These are phyloP conservation scores for Suillus lakei DNA, from an alignment of 768 basidiomycete genomes.

Conservation along the genomic window DNA sequence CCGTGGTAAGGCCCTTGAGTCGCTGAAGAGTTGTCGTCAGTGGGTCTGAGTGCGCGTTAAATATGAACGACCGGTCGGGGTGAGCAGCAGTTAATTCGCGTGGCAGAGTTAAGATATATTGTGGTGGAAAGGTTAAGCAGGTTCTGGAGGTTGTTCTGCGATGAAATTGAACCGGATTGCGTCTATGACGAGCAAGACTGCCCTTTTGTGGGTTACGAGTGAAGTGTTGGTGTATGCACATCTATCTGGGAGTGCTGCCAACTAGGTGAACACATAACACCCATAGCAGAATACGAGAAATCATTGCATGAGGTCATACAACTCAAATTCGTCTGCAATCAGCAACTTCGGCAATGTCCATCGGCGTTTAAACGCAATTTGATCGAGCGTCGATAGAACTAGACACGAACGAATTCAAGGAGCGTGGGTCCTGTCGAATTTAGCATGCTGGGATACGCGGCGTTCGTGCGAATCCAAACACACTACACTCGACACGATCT, in stretches of 20 bases:
- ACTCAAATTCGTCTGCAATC: too few relatives aligned
- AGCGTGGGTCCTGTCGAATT: too few relatives aligned
- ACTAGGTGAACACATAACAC: conserved; percentile 70
- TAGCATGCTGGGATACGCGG: too few relatives aligned
- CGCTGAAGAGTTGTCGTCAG: conserved; percentile 95
- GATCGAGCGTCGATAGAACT: too few relatives aligned
- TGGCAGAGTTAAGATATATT: conserved; percentile 82
- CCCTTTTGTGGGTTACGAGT: conserved; percentile 73
- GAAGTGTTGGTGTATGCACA: conserved; percentile 39
- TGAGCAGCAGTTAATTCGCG: conserved; percentile 62
- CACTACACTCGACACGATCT: too few relatives aligned
- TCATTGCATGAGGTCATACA: conserved; percentile 22
- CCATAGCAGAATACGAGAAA: conserved; percentile 55
- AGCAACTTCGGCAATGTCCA: too few relatives aligned
- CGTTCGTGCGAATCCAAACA: too few relatives aligned
- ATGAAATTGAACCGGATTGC: conserved; percentile 94
- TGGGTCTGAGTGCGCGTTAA: conserved; percentile 93
- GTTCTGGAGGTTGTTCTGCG: conserved; percentile 61
- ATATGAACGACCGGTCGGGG: conserved; percentile 81
- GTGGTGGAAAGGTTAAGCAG: conserved; percentile 74
- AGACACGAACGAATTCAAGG: too few relatives aligned
- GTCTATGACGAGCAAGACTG: conserved; percentile 88
- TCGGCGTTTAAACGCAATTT: too few relatives aligned
- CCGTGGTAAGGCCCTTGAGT: conserved; percentile 93
- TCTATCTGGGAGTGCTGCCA: conserved; percentile 48